Base-by-base conservation (phyloP, 2,329 filamentous ascomycete genomes). In the Neoarthrinium moseri region DNA sequence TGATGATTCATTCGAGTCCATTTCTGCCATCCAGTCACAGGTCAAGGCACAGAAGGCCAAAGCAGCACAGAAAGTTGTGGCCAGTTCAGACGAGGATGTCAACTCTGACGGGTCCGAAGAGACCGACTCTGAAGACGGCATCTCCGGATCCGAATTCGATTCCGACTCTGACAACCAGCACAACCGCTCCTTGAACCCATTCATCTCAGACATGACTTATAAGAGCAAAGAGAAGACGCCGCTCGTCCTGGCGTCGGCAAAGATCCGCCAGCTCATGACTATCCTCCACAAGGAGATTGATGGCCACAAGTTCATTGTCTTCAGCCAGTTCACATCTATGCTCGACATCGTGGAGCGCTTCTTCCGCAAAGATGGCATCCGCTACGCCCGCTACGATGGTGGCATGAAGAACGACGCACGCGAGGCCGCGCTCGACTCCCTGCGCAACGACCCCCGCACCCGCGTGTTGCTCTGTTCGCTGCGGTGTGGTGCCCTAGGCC, bases 291-390 rank as follows among this genome's bases (percentile, higher is more conserved):
- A 81, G 35, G 94, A 99, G 66, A 84, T 84, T 0, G 72, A 77
- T 2, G 77, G 90, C 49, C 89, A 96, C 77, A 99, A 99, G 64
- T 95, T 96, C 62, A 99, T 99, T 59, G 91, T 99, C 52, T 99
- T 99, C 69, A 96, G 91, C 2, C 90, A 97, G 59, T 99, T 99
- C 69, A 99, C 94, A 0, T 94, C 90, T 1, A 99, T 99, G 94
- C 83, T 99, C 36, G 89, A 97, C 70, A 83, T 97, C 22, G 84
- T 99, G 51, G 91, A 97, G 63, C 94, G 94, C 2, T 96, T 97
- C 68, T 75, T 99, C 49, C 77, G 78, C 36, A 78, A 83, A 39
- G 83, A 86, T 12, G 81, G 83, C 12, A 86, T 96, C 65, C 79
- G 78, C 50, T 95, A 87, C 62, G 89, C 89, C 13, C 87, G 94